A percentile compares a stretch with the other conserved stretches of the same genome.
Evolutionary conservation across 805 yeast genomes (phyloP).

Genomic region (Candida michaelii): DNA sequence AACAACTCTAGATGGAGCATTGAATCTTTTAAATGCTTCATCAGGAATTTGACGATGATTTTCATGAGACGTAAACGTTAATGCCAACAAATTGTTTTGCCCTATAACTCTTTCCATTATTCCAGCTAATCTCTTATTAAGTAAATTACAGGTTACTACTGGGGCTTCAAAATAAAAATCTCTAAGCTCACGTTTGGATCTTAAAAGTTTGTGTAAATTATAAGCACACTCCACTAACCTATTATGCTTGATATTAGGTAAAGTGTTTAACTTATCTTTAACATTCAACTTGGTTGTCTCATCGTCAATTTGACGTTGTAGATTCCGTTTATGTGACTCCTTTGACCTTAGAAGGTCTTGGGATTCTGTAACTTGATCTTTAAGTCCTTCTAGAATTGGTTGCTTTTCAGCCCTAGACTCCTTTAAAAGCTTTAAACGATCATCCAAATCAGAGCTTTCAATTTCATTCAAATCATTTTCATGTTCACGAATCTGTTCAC

Average conservation of each 20-base stretch:
- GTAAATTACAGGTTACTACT: conserved; percentile 57
- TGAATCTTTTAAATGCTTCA: conserved; percentile 34
- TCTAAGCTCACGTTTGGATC: conserved; percentile 38
- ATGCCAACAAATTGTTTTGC: conserved; percentile 52
- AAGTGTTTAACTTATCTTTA: conserved; percentile 11
- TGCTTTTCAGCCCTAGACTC: conserved; percentile 16
- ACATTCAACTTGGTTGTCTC: conserved; percentile 10
- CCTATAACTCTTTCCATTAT: conserved; percentile 60
- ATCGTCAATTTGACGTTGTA: conserved; percentile 14
- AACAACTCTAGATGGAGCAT: conserved; percentile 58
- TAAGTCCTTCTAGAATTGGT: conserved; percentile 14
- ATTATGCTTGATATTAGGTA: conserved; percentile 3
- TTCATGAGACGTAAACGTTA: conserved; percentile 56
- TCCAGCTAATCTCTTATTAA: conserved; percentile 48
- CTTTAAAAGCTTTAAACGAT: conserved; percentile 11
- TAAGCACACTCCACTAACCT: conserved; percentile 1
- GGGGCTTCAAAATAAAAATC: conserved; percentile 71
- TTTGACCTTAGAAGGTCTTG: conserved; percentile 19
- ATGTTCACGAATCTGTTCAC: conserved; percentile 18
- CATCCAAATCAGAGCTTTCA: conserved; percentile 5
- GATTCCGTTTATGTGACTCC: conserved; percentile 14
- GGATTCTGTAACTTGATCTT: conserved; percentile 22
- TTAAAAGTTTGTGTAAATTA: conserved; percentile 33
- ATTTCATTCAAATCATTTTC: conserved; percentile 13
- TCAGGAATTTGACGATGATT: conserved; percentile 40